phyloP scores from a whole-genome alignment of 2,329 filamentous ascomycete genomes.

The Sphaerulina vaccinii region DNA sequence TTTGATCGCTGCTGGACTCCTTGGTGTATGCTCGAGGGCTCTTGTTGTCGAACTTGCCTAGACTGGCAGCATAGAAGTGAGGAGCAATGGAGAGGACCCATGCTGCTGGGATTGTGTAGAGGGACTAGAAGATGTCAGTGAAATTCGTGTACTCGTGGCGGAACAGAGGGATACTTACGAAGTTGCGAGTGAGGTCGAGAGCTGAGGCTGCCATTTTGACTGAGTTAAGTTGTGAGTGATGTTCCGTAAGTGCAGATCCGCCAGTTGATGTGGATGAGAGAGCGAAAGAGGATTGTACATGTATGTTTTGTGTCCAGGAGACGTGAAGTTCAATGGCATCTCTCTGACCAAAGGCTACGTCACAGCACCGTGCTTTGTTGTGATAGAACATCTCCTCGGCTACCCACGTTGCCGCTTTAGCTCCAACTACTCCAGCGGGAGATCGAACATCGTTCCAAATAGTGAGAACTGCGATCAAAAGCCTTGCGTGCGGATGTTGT shows the following conservation, averaged over 20 bases:
- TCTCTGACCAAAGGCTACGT: too few relatives aligned
- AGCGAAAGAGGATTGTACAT: too few relatives aligned
- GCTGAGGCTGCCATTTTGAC: constrained; percentile 15
- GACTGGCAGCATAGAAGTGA: constrained; percentile 36
- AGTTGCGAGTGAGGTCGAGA: constrained; percentile 17
- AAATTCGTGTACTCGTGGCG: not conserved
- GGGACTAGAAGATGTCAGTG: constrained; percentile 16
- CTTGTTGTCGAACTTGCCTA: constrained; percentile 22
- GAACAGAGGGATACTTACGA: not conserved
- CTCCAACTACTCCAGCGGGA: not conserved
- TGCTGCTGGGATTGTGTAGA: constrained; percentile 33
- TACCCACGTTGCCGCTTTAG: not conserved
- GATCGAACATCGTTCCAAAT: not conserved
- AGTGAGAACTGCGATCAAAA: not conserved
- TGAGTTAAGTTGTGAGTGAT: not conserved
- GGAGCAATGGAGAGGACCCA: constrained; percentile 39
- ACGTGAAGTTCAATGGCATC: too few relatives aligned
- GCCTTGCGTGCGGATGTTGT: too few relatives aligned
- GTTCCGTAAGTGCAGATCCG: too few relatives aligned
- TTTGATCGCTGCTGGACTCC: constrained; percentile 13
- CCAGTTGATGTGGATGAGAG: not conserved
- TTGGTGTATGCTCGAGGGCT: constrained; percentile 18
- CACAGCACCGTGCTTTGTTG: too few relatives aligned
- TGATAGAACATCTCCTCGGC: too few relatives aligned
- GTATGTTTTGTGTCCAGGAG: too few relatives aligned